phyloP scores from a whole-genome alignment of 169 alveolate species.

The Neospora caninum region DNA sequence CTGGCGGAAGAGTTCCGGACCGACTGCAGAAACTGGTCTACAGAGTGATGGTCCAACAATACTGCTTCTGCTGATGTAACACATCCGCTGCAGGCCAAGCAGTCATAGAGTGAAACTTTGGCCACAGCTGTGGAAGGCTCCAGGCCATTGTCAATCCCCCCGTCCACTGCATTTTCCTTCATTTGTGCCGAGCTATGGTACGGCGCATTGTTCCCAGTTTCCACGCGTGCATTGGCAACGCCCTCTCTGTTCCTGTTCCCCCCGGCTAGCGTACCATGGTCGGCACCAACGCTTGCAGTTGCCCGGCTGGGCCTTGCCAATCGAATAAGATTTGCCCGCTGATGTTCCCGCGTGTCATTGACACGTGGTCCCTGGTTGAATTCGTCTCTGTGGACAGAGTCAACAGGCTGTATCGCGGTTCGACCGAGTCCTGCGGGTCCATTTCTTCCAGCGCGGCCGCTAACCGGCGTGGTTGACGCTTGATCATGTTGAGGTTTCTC shows the following conservation, averaged over 20 bases:
- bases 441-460: no score
- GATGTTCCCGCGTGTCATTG: neutral
- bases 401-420: no score
- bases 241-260: neutral
- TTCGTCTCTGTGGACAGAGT: no score
- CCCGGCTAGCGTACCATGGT: no score
- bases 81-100: slow-evolving; percentile 94
- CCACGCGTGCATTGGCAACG: neutral
- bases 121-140: slow-evolving; percentile 70
- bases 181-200: neutral
- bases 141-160: neutral
- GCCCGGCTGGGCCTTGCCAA: neutral
- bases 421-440: no score
- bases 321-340: neutral
- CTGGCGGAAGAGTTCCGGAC: slow-evolving; percentile 10
- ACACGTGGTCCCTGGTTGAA: no score
- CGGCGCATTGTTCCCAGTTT: neutral
- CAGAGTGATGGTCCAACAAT: slow-evolving; percentile 82
- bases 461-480: no score
- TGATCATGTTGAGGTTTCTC: no score
- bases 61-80: slow-evolving; percentile 93
- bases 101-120: slow-evolving; percentile 86
- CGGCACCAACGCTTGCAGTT: neutral
- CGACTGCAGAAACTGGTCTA: slow-evolving; percentile 76
- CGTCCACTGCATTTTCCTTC: neutral